Percentiles rank a stretch among this genome's conserved stretches.
Evolutionary conservation across 2,329 filamentous ascomycete genomes (phyloP).

Genomic region (Elsinoe australis): DNA sequence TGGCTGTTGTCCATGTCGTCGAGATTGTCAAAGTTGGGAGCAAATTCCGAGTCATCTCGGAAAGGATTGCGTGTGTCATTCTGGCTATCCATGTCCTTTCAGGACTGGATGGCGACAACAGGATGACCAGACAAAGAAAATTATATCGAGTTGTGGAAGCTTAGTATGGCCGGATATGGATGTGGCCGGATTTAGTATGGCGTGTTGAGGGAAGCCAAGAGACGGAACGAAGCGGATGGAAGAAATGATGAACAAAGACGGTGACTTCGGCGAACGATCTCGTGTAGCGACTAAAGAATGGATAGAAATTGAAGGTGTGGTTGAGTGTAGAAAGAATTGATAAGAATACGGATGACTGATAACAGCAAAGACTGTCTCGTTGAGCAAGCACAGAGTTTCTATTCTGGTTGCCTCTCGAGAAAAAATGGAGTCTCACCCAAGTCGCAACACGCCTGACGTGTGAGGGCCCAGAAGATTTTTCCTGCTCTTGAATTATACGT

Average conservation of each 20-base stretch:
- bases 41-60: slow-evolving; percentile 3
- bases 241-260: slow-evolving; percentile 7
- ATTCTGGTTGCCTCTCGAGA: slow-evolving; percentile 9
- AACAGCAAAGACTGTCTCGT: slow-evolving; percentile 10
- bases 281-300: background rate
- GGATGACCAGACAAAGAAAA: background rate
- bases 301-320: background rate
- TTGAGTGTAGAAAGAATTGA: background rate
- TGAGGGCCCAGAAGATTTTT: slow-evolving; percentile 1
- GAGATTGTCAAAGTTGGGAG: slow-evolving; percentile 1
- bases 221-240: slow-evolving; percentile 8
- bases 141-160: no score
- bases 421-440: slow-evolving; percentile 2
- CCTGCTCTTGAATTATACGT: slow-evolving; percentile 10
- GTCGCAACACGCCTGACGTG: slow-evolving; percentile 8
- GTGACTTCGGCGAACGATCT: background rate
- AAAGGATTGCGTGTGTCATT: slow-evolving; percentile 1
- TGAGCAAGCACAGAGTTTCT: slow-evolving; percentile 10
- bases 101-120: background rate
- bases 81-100: slow-evolving; percentile 9
- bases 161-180: background rate
- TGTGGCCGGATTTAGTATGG: slow-evolving; percentile 11
- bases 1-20: slow-evolving; percentile 18
- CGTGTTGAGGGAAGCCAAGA: slow-evolving; percentile 10
- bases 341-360: background rate